Percentiles rank a stretch among this genome's conserved stretches.
Evolutionary conservation across 2,329 filamentous ascomycete species (phyloP).

Genomic region (Truncatella angustata): DNA sequence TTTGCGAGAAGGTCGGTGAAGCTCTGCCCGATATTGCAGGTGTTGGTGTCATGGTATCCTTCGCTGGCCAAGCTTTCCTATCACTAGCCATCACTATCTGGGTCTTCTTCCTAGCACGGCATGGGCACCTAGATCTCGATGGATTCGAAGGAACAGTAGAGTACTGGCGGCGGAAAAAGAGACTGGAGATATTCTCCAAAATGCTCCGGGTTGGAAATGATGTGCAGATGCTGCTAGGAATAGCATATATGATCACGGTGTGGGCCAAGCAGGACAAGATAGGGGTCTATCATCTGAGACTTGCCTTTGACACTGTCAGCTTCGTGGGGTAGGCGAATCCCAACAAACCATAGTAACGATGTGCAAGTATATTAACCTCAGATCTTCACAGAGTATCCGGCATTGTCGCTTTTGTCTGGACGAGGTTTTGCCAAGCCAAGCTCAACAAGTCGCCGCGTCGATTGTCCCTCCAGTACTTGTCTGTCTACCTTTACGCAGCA

Average conservation of each 20-base stretch:
- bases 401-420: slow-evolving; percentile 12
- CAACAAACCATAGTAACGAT: too few species aligned
- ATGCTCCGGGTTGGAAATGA: slow-evolving; percentile 17
- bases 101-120: slow-evolving; percentile 13
- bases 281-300: slow-evolving; percentile 14
- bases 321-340: slow-evolving; percentile 14
- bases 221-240: slow-evolving; percentile 15
- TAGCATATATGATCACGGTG: slow-evolving; percentile 16
- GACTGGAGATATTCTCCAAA: slow-evolving; percentile 13
- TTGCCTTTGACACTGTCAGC: slow-evolving; percentile 17
- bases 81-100: slow-evolving; percentile 13
- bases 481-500: slow-evolving; percentile 22
- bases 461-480: slow-evolving; percentile 21
- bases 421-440: slow-evolving; percentile 11
- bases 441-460: slow-evolving; percentile 8
- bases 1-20: slow-evolving; percentile 13
- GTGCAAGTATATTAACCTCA: not conserved
- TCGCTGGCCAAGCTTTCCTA: slow-evolving; percentile 15
- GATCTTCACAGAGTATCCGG: slow-evolving; percentile 10
- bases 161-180: slow-evolving; percentile 6
- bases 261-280: slow-evolving; percentile 14
- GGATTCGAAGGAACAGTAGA: slow-evolving; percentile 10
- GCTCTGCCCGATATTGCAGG: slow-evolving; percentile 14
- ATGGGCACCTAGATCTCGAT: slow-evolving; percentile 13
- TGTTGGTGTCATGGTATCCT: slow-evolving; percentile 14